Evolutionary conservation across 768 basidiomycete genomes (phyloP).

Genomic region (Leucocoprinus birnbaumii): DNA sequence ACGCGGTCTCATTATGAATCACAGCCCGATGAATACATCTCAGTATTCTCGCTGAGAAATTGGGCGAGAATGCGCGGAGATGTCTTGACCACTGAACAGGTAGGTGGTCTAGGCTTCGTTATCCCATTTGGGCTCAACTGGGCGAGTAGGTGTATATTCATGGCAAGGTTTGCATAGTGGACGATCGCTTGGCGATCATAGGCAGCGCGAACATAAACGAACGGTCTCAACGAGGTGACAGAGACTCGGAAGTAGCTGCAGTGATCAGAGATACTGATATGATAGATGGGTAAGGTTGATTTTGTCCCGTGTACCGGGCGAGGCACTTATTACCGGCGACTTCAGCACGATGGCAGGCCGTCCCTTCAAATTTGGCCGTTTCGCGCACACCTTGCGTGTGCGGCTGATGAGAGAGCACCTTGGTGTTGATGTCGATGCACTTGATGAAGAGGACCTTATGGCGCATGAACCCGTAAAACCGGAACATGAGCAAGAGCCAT

Average conservation of each 20-base stretch:
- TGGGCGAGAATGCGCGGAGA: constrained; percentile 92
- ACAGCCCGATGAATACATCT: constrained; percentile 90
- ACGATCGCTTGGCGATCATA: constrained; percentile 92
- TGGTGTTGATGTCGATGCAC: constrained; percentile 89
- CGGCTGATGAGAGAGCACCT: constrained; percentile 96
- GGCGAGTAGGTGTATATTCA: constrained; percentile 78
- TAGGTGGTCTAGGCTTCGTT: constrained; percentile 22
- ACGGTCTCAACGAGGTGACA: constrained; percentile 90
- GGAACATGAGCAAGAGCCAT: constrained; percentile 51
- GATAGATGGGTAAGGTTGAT: constrained; percentile 58
- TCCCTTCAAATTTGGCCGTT: constrained; percentile 94
- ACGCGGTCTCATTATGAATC: not conserved
- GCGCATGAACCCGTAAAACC: constrained; percentile 45
- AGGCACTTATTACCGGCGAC: constrained; percentile 1
- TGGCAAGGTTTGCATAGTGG: constrained; percentile 85
- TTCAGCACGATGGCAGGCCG: constrained; percentile 88
- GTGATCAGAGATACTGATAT: constrained; percentile 96
- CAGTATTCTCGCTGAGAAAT: constrained; percentile 85
- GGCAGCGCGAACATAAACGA: constrained; percentile 99
- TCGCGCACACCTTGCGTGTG: constrained; percentile 91
- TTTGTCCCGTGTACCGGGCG: not conserved
- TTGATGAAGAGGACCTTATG: constrained; percentile 75
- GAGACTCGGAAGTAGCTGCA: constrained; percentile 93
- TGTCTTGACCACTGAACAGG: constrained; percentile 85
- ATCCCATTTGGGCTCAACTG: not conserved